A percentile compares a stretch with the other conserved stretches of the same genome.
Evolutionary conservation across 2,329 filamentous ascomycete species (phyloP).

Genomic region (Escovopsis weberi): DNA sequence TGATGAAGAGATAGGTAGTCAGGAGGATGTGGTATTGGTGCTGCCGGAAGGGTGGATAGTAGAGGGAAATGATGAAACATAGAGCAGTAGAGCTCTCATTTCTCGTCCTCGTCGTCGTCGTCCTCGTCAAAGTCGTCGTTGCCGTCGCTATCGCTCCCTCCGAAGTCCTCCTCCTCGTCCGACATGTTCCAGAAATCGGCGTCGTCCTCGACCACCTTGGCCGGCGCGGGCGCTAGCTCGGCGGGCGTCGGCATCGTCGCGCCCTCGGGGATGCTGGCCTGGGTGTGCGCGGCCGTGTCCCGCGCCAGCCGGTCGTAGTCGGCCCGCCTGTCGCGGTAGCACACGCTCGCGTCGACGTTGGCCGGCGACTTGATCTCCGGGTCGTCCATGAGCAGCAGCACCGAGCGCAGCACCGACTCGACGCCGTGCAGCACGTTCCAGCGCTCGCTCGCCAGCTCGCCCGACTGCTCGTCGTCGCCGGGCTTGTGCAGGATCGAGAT

Average conservation of each 20-base stretch:
- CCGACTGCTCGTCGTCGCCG: constrained; percentile 84
- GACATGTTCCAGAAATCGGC: constrained; percentile 72
- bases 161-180: constrained; percentile 65
- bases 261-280: constrained; percentile 62
- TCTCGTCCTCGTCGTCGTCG: constrained; percentile 41
- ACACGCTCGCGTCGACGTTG: constrained; percentile 83
- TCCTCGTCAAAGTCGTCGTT: constrained; percentile 47
- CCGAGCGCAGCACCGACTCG: constrained; percentile 85
- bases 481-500: constrained; percentile 93
- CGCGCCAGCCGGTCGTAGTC: constrained; percentile 57
- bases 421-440: constrained; percentile 92
- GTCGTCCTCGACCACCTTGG: constrained; percentile 49
- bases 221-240: constrained; percentile 44
- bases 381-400: constrained; percentile 82
- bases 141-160: constrained; percentile 55
- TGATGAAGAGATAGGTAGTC: no score
- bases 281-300: constrained; percentile 57
- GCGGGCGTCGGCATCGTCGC: constrained; percentile 71
- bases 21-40: no score
- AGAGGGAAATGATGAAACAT: no score
- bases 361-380: constrained; percentile 87
- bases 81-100: constrained; percentile 3
- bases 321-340: constrained; percentile 59
- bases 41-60: no score
- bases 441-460: constrained; percentile 76